phyloP scores from a whole-genome alignment of 257 asterid species.

The Nyctanthes arbortristis region DNA sequence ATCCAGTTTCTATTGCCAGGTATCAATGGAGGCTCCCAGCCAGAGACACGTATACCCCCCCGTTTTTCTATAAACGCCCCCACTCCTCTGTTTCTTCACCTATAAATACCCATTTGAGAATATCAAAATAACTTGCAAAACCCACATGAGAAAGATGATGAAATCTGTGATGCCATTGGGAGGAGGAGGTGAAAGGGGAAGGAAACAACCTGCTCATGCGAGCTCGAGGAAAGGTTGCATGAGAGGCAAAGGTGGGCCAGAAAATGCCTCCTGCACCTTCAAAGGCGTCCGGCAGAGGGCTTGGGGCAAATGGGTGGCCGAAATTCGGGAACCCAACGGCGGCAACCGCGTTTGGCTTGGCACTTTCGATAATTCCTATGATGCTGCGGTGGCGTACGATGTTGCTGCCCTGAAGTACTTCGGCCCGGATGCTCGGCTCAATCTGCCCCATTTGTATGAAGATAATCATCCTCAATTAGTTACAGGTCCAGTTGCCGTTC shows the following conservation, averaged over 20 bases:
- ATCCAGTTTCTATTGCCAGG: slow-evolving; percentile 43
- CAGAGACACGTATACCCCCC: slow-evolving; percentile 48
- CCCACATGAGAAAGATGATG: slow-evolving; percentile 14
- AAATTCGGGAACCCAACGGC: slow-evolving; percentile 16
- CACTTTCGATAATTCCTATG: slow-evolving; percentile 7
- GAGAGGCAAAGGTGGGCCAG: slow-evolving; percentile 93
- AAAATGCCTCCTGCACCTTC: slow-evolving; percentile 66
- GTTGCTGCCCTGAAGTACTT: slow-evolving; percentile 24
- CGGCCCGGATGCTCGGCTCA: slow-evolving; percentile 17
- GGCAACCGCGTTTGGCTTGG: slow-evolving; percentile 13
- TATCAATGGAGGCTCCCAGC: slow-evolving; percentile 35
- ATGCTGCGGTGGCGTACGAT: slow-evolving; percentile 32
- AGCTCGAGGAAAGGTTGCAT: slow-evolving; percentile 79
- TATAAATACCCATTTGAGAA: slow-evolving; percentile 27
- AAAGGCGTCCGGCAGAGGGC: slow-evolving; percentile 88
- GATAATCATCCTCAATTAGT: slow-evolving; percentile 7
- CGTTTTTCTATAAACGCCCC: not conserved
- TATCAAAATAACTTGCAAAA: not conserved
- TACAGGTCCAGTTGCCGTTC: not conserved
- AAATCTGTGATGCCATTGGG: slow-evolving; percentile 6
- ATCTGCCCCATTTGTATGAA: slow-evolving; percentile 51
- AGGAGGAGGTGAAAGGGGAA: slow-evolving; percentile 13
- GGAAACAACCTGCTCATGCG: slow-evolving; percentile 37
- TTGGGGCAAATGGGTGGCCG: slow-evolving; percentile 61
- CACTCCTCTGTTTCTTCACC: not conserved